Conservation (phyloP, 495 filamentous ascomycete species). For the Tuber aestivum region DNA sequence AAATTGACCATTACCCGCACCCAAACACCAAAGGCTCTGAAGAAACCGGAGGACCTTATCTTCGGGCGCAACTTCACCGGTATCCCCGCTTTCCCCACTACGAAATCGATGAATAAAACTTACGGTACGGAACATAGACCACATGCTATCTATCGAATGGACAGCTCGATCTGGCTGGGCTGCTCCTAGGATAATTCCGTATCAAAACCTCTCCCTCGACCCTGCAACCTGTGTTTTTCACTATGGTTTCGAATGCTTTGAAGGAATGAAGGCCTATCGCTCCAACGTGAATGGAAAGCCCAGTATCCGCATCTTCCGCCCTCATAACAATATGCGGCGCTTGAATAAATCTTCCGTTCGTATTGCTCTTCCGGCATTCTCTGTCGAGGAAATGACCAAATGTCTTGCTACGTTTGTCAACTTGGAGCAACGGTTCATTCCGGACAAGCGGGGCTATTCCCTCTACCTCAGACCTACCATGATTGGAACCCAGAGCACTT, state of each 20-base stretch:
- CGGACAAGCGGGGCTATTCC: constrained; percentile 74
- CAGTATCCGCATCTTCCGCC: constrained; percentile 80
- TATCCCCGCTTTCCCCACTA: constrained; percentile 40
- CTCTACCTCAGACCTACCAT: constrained; percentile 92
- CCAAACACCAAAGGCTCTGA: constrained; percentile 64
- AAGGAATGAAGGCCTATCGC: constrained; percentile 95
- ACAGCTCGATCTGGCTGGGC: constrained; percentile 74
- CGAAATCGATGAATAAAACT: background rate
- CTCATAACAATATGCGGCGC: constrained; percentile 90
- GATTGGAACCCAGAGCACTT: constrained; percentile 90
- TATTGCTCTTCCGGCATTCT: constrained; percentile 84
- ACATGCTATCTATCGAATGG: constrained; percentile 97
- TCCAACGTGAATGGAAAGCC: constrained; percentile 55
- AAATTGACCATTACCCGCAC: constrained; percentile 70
- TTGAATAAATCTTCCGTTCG: constrained; percentile 82
- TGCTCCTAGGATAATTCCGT: constrained; percentile 72
- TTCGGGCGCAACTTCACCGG: constrained; percentile 87
- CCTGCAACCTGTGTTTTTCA: constrained; percentile 96
- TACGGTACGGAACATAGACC: constrained; percentile 55
- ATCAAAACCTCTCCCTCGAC: constrained; percentile 94
- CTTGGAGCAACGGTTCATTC: constrained; percentile 83
- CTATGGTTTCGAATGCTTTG: constrained; percentile 95
- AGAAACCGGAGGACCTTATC: constrained; percentile 68
- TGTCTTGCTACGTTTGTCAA: constrained; percentile 72
- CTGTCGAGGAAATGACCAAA: constrained; percentile 62